phyloP scores from a whole-genome alignment of 2,329 filamentous ascomycete species.

The Penicillium olsonii region DNA sequence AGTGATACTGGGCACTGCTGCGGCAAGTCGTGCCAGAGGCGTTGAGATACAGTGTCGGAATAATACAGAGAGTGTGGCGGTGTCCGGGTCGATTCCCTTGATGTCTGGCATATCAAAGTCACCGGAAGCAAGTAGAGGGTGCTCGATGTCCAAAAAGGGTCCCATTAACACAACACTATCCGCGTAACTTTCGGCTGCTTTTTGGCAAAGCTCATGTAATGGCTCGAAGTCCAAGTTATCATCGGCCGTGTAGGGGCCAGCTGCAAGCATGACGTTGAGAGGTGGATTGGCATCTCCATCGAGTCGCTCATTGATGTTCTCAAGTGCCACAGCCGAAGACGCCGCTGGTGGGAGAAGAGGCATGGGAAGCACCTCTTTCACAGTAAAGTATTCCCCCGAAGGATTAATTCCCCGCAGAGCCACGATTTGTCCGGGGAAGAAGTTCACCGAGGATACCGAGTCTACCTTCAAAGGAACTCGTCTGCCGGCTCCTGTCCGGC shows the following conservation, averaged over 20 bases:
- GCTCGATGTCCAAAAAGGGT: slow-evolving; percentile 88
- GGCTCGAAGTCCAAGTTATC: slow-evolving; percentile 90
- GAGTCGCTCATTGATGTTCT: slow-evolving; percentile 69
- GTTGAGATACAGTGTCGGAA: slow-evolving; percentile 80
- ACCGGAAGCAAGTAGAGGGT: slow-evolving; percentile 79
- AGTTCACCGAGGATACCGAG: slow-evolving; percentile 68
- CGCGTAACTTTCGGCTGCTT: slow-evolving; percentile 71
- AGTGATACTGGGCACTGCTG: slow-evolving; percentile 74
- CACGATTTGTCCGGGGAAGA: slow-evolving; percentile 94
- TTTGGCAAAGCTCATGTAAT: slow-evolving; percentile 75
- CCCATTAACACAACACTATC: slow-evolving; percentile 80
- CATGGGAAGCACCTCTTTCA: slow-evolving; percentile 72
- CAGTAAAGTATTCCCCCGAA: slow-evolving; percentile 78
- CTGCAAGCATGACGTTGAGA: slow-evolving; percentile 73
- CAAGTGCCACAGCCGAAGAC: slow-evolving; percentile 65
- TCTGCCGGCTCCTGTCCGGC: slow-evolving; percentile 77
- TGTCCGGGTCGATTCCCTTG: slow-evolving; percentile 69
- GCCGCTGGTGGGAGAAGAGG: slow-evolving; percentile 76
- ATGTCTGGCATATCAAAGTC: slow-evolving; percentile 75
- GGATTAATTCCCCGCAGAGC: slow-evolving; percentile 85
- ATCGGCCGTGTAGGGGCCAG: slow-evolving; percentile 89
- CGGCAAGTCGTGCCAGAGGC: slow-evolving; percentile 68
- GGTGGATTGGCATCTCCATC: slow-evolving; percentile 66
- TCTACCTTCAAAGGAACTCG: slow-evolving; percentile 79
- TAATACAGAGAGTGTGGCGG: slow-evolving; percentile 75